Base-by-base conservation (phyloP, 176 grass and related monocot genomes). In the Themeda triandra region DNA sequence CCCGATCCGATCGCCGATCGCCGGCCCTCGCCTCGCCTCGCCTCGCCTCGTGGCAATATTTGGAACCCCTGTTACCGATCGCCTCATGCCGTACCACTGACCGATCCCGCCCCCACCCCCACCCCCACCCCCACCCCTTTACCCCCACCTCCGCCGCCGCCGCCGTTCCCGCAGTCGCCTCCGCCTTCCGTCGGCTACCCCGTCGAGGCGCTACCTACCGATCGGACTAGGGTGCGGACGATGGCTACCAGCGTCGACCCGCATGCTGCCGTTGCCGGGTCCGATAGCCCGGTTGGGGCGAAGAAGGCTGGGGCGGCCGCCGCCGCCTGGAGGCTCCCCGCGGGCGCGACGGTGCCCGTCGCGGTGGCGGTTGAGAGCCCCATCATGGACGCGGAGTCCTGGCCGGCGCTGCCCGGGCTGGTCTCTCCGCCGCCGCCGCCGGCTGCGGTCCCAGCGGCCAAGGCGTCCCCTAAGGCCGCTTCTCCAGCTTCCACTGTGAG, bases 371-470 rank as follows among this genome's bases (percentile, higher is more conserved):
- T 82, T 3, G 93, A 74, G 8, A 90, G 19, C 74, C 79, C 88
- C 56, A 92, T 91, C 71, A 93, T 91, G 29, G 90, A 90, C 40
- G 66, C 89, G 7, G 87, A 90, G 3, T 86, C 93, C 58, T 98
- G 96, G 96, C 96, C 96, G 36, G 93, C 96, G 73, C 86, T 98
- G 31, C 91, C 96, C 4, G 91, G 87, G n/a, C 71, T 85, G 51
- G 56, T 80, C 48, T 80, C 93, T 18, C 88, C 88, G 13, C 30
- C 83, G 62, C 87, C 64, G 31, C 87, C 72, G 27, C 85, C 63
- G 71, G 21, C 84, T 9, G 58, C 83, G 80, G 32, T 29, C 9
- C 28, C 82, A 23, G 77, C 83, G 83, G 48, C 71, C 53, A 85
- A 80, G 76, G 62, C 86, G 1, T 92, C 80, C 10, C 70, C 88